phyloP scores from a whole-genome alignment of 345 rosid genomes.

The Sisymbrium altissimum region DNA sequence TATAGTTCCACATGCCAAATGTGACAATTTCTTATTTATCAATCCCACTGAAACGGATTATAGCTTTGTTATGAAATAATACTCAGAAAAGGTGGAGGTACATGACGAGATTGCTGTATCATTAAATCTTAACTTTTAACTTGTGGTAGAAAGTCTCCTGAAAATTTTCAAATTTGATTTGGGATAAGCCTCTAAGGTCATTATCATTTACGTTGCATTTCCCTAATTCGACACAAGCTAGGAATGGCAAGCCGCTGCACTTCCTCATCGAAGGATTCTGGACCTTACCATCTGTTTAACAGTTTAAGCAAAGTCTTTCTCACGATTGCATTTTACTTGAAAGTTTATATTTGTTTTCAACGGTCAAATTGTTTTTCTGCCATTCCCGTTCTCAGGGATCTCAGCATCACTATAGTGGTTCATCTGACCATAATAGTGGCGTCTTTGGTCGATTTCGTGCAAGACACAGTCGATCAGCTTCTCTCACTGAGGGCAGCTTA shows the following conservation, averaged over 20 bases:
- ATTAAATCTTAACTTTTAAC: background rate
- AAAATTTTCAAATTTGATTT: background rate
- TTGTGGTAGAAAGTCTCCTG: background rate
- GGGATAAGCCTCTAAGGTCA: background rate
- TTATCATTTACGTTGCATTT: background rate
- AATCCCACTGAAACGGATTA: background rate
- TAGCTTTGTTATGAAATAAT: background rate
- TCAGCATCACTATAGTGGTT: slow-evolving; percentile 53
- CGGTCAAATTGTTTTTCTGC: background rate
- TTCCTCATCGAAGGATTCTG: background rate
- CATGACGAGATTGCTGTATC: background rate
- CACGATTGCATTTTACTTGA: background rate
- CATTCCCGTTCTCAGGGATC: slow-evolving; percentile 47
- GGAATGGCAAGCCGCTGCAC: too few species aligned
- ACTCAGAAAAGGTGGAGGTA: background rate
- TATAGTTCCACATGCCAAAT: background rate
- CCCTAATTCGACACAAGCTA: too few species aligned
- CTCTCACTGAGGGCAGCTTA: slow-evolving; percentile 45
- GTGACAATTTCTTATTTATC: background rate
- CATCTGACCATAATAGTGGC: slow-evolving; percentile 55
- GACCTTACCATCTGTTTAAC: background rate
- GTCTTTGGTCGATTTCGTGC: slow-evolving; percentile 82
- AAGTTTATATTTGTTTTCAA: background rate
- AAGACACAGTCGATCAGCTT: slow-evolving; percentile 55
- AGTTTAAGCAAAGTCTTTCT: background rate